Conservation (phyloP, 2,329 filamentous ascomycete species). For the Neurospora sp. region DNA sequence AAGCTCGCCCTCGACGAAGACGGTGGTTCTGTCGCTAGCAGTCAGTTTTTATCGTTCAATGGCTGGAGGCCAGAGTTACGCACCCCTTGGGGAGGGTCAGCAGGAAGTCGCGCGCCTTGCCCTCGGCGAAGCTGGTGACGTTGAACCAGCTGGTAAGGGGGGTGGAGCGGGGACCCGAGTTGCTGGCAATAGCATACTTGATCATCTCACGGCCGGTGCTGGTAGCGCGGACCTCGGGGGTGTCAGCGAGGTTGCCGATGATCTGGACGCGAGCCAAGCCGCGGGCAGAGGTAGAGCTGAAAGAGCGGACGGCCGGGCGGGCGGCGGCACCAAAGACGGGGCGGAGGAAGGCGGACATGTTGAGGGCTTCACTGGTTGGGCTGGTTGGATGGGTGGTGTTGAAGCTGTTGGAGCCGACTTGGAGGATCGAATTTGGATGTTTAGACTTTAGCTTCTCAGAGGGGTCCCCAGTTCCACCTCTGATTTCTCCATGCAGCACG, state of each 20-base stretch:
- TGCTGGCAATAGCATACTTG: slow-evolving; percentile 66
- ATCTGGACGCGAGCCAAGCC: slow-evolving; percentile 72
- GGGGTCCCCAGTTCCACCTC: neutral
- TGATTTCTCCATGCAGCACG: neutral
- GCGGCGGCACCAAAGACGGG: slow-evolving; percentile 34
- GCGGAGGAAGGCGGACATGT: slow-evolving; percentile 40
- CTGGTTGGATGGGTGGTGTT: neutral
- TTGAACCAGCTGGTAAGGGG: slow-evolving; percentile 78
- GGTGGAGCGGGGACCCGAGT: slow-evolving; percentile 56
- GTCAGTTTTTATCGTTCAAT: neutral
- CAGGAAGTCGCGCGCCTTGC: slow-evolving; percentile 60
- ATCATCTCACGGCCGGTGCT: slow-evolving; percentile 64
- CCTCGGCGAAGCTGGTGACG: slow-evolving; percentile 64
- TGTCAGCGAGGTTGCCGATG: slow-evolving; percentile 72
- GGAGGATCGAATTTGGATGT: neutral
- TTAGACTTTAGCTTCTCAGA: neutral
- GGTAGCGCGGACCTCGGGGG: slow-evolving; percentile 65
- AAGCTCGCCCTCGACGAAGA: slow-evolving; percentile 79
- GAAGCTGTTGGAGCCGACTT: neutral
- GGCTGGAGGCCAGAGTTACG: slow-evolving; percentile 26
- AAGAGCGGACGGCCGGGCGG: slow-evolving; percentile 44
- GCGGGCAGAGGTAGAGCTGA: slow-evolving; percentile 60
- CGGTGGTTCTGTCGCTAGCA: slow-evolving; percentile 48
- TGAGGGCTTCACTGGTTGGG: slow-evolving; percentile 1
- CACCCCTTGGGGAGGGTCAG: slow-evolving; percentile 75